Evolutionary conservation across 768 basidiomycete species (phyloP).

Genomic region (Stropharia rugosoannulata): DNA sequence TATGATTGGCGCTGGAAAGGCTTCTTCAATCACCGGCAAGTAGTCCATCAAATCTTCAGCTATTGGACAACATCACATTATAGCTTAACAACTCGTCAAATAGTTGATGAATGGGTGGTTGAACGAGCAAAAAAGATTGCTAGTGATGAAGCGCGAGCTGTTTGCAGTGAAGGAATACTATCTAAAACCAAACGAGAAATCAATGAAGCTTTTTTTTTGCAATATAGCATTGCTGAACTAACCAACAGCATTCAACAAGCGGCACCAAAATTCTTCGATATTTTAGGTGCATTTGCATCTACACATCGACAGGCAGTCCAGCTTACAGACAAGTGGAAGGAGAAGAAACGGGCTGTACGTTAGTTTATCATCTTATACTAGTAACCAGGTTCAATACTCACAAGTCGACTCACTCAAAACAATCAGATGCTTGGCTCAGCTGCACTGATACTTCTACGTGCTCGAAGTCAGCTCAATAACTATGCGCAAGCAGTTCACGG

Average conservation of each 20-base stretch:
- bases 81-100: conserved; percentile 6
- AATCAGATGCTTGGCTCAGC: conserved; percentile 23
- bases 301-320: conserved; percentile 7
- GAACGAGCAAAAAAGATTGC: conserved; percentile 14
- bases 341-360: conserved; percentile 15
- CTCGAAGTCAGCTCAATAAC: conserved; percentile 31
- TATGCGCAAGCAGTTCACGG: conserved; percentile 19
- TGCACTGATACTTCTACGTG: conserved; percentile 15
- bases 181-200: conserved; percentile 9
- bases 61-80: conserved; percentile 23
- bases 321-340: conserved; percentile 1
- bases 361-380: too few species aligned
- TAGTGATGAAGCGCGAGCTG: conserved; percentile 11
- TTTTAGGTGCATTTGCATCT: conserved; percentile 17
- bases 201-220: conserved; percentile 10
- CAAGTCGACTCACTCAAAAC: not conserved
- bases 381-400: too few species aligned
- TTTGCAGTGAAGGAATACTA: conserved; percentile 13
- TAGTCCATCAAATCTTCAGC: conserved; percentile 17
- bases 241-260: not conserved
- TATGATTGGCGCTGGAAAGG: conserved; percentile 21
- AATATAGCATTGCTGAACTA: conserved; percentile 9
- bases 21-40: conserved; percentile 19
- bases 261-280: conserved; percentile 10
- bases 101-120: conserved; percentile 23